A percentile compares a stretch with the other conserved stretches of the same genome.
These are phyloP conservation scores for Gonium pectorale DNA, from an alignment of 139 green algal genomes.

Conservation along the genomic window DNA sequence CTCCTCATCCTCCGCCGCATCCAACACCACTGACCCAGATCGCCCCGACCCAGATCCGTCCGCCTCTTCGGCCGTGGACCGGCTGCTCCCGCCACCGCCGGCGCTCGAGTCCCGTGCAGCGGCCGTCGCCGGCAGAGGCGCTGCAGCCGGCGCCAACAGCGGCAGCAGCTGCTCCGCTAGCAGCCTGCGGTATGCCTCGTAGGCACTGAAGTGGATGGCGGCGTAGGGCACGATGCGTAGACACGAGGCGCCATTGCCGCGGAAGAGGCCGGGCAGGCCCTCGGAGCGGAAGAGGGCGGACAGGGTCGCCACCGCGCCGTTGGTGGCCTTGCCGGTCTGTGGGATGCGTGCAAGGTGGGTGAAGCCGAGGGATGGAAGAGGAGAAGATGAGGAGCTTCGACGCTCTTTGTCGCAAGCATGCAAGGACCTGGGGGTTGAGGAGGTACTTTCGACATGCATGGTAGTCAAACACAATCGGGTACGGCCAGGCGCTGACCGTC, in stretches of 20 bases:
- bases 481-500: no score
- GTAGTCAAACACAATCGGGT: no score
- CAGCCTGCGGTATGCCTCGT: slow-evolving; percentile 84
- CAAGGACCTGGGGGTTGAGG: no score
- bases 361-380: background rate
- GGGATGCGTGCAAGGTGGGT: background rate
- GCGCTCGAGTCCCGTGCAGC: no score
- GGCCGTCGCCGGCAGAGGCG: no score
- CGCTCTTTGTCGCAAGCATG: no score
- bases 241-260: slow-evolving; percentile 90
- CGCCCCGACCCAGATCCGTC: no score
- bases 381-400: background rate
- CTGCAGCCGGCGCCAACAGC: background rate
- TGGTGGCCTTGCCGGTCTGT: slow-evolving; percentile 68
- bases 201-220: slow-evolving; percentile 90
- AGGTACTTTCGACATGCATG: no score
- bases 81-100: no score
- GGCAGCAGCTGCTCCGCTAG: slow-evolving; percentile 55
- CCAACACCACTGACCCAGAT: no score
- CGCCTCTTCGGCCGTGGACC: no score
- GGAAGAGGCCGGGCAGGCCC: slow-evolving; percentile 83
- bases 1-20: no score
- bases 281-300: slow-evolving; percentile 68
- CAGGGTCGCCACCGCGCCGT: slow-evolving; percentile 68
- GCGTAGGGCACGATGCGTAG: slow-evolving; percentile 93